These are phyloP conservation scores for Pythium pyrilobum DNA, from an alignment of 352 stramenopile species.

Conservation along the genomic window DNA sequence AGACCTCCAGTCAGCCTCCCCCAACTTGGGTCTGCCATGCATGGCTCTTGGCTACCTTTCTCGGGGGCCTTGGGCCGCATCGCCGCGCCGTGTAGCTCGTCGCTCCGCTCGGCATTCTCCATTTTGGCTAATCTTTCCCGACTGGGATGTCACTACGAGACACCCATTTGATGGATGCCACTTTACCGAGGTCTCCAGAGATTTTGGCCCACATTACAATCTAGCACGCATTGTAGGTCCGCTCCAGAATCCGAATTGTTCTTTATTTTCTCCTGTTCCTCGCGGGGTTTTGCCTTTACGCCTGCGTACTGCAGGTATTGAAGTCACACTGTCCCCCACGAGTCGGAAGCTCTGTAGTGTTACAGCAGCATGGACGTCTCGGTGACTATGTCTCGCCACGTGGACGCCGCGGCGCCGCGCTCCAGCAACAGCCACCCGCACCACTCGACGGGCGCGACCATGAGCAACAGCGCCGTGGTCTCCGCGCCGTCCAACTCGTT, in stretches of 20 bases:
- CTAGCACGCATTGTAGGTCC: not conserved
- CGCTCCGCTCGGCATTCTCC: conserved; percentile 8
- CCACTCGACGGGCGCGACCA: not conserved
- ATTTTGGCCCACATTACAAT: not conserved
- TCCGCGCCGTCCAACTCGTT: conserved; percentile 3
- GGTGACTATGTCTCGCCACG: conserved; percentile 1
- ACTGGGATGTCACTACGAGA: not conserved
- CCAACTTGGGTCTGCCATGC: too few relatives aligned
- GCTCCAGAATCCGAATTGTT: conserved; percentile 11
- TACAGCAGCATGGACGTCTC: too few relatives aligned
- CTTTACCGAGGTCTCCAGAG: not conserved
- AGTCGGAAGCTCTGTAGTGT: too few relatives aligned
- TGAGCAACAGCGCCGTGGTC: conserved; percentile 22
- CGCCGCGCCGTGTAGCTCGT: not conserved
- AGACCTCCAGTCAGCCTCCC: not conserved
- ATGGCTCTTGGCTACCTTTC: too few relatives aligned
- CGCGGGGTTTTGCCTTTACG: not conserved
- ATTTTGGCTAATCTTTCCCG: not conserved
- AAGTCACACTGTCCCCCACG: too few relatives aligned
- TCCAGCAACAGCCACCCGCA: not conserved
- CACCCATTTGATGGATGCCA: not conserved
- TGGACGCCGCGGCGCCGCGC: not conserved
- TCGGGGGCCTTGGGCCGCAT: conserved; percentile 23
- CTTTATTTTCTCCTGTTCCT: conserved; percentile 12
- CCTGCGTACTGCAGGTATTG: conserved; percentile 4